A percentile compares a stretch with the other conserved stretches of the same genome.
These are phyloP conservation scores for Melampsora larici-populina DNA, from an alignment of 1,284 basidiomycete species.

Conservation along the genomic window DNA sequence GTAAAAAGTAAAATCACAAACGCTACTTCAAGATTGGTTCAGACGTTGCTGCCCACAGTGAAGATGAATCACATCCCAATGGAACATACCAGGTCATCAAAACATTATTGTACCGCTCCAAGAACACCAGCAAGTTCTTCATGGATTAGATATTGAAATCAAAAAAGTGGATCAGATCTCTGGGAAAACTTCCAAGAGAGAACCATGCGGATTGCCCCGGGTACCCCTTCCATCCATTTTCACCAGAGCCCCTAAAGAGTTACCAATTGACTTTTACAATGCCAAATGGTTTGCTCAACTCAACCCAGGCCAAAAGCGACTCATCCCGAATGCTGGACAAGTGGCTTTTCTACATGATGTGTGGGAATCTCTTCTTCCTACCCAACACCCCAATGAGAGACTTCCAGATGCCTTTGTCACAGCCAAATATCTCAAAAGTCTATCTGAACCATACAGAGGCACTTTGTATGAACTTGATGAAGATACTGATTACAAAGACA, in stretches of 20 bases:
- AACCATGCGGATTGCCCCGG: conserved; percentile 9
- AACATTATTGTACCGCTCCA: conserved; percentile 17
- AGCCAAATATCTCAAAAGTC: conserved; percentile 7
- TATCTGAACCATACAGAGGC: conserved; percentile 15
- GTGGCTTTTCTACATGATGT: conserved; percentile 24
- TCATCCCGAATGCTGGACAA: background rate
- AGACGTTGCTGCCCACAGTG: conserved; percentile 3
- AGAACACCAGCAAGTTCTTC: conserved; percentile 19
- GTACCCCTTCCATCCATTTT: background rate
- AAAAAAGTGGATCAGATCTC: background rate
- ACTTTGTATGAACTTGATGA: background rate
- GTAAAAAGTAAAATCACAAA: background rate
- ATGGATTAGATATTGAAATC: conserved; percentile 6
- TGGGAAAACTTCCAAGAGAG: background rate
- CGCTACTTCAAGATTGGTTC: conserved; percentile 6
- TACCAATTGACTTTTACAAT: conserved; percentile 27
- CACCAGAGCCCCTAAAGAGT: conserved; percentile 4
- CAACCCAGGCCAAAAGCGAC: background rate
- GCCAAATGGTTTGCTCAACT: conserved; percentile 16
- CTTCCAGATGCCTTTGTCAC: conserved; percentile 8
- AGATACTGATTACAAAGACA: background rate
- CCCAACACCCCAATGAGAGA: conserved; percentile 16
- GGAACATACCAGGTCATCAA: conserved; percentile 15
- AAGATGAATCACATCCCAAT: background rate
- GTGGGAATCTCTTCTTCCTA: background rate